Evolutionary conservation across 2,329 filamentous ascomycete species (phyloP).

Genomic region (Sarocladium strictum): DNA sequence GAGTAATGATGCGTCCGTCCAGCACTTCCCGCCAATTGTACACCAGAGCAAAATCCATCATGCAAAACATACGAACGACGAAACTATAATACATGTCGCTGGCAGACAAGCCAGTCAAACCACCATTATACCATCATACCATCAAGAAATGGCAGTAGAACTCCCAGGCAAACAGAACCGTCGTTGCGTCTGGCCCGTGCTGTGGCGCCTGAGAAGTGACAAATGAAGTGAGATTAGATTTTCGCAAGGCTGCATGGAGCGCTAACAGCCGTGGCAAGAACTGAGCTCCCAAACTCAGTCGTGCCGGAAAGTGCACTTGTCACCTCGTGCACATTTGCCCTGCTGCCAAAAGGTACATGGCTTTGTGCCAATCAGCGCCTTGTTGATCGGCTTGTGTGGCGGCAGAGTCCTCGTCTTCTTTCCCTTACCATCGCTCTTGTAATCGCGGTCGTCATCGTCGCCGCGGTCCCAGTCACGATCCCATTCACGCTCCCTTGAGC

Average conservation of each 20-base stretch:
- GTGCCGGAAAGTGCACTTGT: conserved; percentile 69
- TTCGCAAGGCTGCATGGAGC: no score
- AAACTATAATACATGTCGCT: neutral
- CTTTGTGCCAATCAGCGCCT: conserved; percentile 57
- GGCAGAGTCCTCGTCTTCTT: conserved; percentile 35
- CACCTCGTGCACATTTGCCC: conserved; percentile 66
- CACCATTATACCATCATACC: neutral
- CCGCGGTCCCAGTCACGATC: conserved; percentile 23
- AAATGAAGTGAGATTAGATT: neutral
- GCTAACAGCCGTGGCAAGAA: no score
- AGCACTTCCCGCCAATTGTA: neutral
- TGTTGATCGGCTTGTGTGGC: conserved; percentile 42
- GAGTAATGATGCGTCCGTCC: neutral
- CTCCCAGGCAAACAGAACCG: neutral
- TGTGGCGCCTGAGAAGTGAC: neutral
- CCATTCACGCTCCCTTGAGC: conserved; percentile 19
- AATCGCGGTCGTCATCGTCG: conserved; percentile 22
- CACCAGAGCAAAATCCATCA: neutral
- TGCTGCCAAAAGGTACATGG: conserved; percentile 65
- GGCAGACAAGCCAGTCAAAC: neutral
- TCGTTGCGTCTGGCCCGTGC: no score
- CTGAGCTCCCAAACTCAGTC: conserved; percentile 30
- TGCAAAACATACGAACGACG: neutral
- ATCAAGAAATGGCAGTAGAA: neutral
- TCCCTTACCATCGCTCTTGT: conserved; percentile 27